Percentiles rank a stretch among this genome's conserved stretches.
Conservation (phyloP, 163 green algal species). For the Coccomyxa subellipsoidea region DNA sequence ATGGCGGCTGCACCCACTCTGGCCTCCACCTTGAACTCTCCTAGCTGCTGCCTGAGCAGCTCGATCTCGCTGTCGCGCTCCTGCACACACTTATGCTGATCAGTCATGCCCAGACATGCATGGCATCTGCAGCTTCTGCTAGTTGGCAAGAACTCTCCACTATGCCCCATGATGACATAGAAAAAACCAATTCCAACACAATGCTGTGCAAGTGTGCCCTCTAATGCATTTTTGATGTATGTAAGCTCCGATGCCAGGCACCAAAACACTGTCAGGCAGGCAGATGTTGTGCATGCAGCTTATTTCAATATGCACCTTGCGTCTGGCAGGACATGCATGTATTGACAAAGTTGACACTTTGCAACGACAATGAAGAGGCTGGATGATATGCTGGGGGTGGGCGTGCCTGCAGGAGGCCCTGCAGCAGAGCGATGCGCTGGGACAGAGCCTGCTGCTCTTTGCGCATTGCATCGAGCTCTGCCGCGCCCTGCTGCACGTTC, state of each 20-base stretch:
- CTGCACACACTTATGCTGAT: neutral
- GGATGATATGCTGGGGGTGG: neutral
- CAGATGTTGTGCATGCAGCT: too few relatives aligned
- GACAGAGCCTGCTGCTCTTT: neutral
- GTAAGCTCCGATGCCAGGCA: neutral
- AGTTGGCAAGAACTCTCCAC: neutral
- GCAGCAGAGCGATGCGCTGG: neutral
- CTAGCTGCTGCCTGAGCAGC: neutral
- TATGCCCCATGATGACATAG: neutral
- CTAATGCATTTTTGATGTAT: neutral
- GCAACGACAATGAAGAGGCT: too few relatives aligned
- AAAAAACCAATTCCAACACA: neutral
- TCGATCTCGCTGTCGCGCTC: constrained; percentile 3
- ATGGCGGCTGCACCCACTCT: neutral
- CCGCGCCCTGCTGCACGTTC: neutral
- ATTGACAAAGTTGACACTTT: too few relatives aligned
- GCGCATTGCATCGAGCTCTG: neutral
- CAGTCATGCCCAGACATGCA: neutral
- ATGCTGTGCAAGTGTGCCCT: neutral
- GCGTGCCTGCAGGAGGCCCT: neutral
- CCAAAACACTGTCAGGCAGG: too few relatives aligned
- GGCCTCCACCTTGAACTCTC: neutral
- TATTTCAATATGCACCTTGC: too few relatives aligned
- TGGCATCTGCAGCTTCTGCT: neutral
- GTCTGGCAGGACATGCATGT: neutral